Evolutionary conservation across 345 rosid genomes (phyloP), one percentile per base, ranked within the genome.

Genomic region (Camelina hispida): DNA sequence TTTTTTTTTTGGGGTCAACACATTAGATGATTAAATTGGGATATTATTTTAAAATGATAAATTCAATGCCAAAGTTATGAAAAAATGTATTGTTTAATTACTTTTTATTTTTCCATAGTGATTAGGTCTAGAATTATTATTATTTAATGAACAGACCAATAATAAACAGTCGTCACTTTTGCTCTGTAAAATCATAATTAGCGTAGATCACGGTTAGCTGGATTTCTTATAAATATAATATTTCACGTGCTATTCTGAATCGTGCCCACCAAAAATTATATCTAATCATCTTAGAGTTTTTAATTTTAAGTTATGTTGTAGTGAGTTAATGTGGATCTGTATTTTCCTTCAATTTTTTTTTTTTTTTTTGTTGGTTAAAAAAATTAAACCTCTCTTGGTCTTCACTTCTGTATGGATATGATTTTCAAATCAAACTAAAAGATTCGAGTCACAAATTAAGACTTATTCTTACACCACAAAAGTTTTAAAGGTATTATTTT

Each of bases 121-220:
- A 67, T 48, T 75, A 68, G 73, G 79, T 75, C 42, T 25, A 28
- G 38, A 18, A 22, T 38, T 59, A 12, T 11, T n/a, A 10, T 37
- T 56, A 15, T 9, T 10, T 57, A 66, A 57, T 60, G 68, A 68
- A 54, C 16, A 62, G 34, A 51, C 20, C 53, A 30, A 62, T 51
- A 53, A 68, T 75, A 15, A 46, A 63, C 53, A 40, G 35, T 16
- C 59, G 35, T 16, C 59, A 56, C 80, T 77, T 63, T 77, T 54
- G 59, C 66, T 56, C 76, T 77, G 80, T 58, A 54, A 62, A 62
- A 4, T 14, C 52, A 55, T 70, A 35, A 70, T 62, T 60, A 54
- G 80, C 71, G 59, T 77, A 35, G 75, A 77, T 69, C 70, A 57
- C 66, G 75, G 64, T 77, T 77, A 70, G 80, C 80, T 77, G 80